These are phyloP conservation scores for Cordyceps militaris DNA, from an alignment of 2,329 filamentous ascomycete genomes.

Conservation along the genomic window DNA sequence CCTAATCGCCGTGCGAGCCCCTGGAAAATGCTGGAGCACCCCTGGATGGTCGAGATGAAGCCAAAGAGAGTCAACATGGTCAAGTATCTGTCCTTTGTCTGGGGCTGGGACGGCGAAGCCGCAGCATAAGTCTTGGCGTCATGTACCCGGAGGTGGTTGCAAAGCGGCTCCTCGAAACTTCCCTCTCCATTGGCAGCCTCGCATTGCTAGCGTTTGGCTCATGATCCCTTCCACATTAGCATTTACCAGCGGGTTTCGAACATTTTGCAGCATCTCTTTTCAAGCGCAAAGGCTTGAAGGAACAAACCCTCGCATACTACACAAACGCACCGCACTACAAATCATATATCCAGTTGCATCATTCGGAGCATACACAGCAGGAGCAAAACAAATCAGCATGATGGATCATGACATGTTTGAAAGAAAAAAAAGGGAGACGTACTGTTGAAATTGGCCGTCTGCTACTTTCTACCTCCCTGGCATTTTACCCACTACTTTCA, in stretches of 20 bases:
- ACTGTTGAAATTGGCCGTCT: too few species aligned
- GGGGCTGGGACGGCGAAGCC: slow-evolving; percentile 78
- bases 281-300: neutral
- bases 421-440: neutral
- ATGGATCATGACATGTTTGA: neutral
- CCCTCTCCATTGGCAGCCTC: neutral
- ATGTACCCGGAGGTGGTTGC: too few species aligned
- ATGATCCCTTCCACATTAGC: neutral
- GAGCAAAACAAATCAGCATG: neutral
- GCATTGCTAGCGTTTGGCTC: neutral
- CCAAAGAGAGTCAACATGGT: slow-evolving; percentile 96
- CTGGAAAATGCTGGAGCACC: slow-evolving; percentile 98
- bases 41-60: slow-evolving; percentile 97
- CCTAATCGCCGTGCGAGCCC: slow-evolving; percentile 79
- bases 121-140: neutral
- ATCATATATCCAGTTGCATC: slow-evolving; percentile 1
- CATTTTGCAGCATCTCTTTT: neutral
- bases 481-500: neutral
- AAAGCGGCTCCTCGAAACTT: neutral
- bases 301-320: neutral
- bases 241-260: neutral
- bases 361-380: slow-evolving; percentile 7
- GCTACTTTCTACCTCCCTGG: neutral
- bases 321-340: neutral
- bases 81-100: slow-evolving; percentile 87